A percentile compares a stretch with the other conserved stretches of the same genome.
Conservation (phyloP, 176 grass and related monocot genomes). For the Aechmea fasciata region DNA sequence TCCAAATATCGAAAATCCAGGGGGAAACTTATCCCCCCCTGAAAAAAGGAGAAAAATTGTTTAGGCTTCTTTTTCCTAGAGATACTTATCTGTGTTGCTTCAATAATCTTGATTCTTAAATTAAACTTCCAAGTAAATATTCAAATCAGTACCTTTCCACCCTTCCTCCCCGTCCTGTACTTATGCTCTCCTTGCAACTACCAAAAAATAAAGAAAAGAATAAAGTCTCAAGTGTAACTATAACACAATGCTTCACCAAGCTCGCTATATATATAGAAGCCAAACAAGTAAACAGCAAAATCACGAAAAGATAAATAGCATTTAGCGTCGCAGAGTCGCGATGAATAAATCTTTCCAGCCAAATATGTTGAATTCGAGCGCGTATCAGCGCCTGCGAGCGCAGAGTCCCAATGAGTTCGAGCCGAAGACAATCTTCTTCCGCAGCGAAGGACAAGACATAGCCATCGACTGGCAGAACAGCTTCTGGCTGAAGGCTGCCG, state of each 20-base stretch:
- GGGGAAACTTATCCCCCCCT: too few species aligned
- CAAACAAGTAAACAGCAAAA: background rate
- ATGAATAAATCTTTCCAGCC: background rate
- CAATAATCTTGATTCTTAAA: background rate
- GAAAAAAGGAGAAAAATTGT: too few species aligned
- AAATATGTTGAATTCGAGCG: background rate
- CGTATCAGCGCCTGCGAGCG: constrained; percentile 15
- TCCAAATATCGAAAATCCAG: too few species aligned
- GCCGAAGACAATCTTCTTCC: constrained; percentile 26
- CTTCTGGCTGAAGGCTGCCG: constrained; percentile 39
- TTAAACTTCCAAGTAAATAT: background rate
- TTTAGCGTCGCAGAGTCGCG: too few species aligned
- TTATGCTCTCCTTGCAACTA: background rate
- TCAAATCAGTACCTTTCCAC: background rate
- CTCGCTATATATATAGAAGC: background rate
- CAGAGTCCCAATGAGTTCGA: constrained; percentile 25
- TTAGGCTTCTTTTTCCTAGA: too few species aligned
- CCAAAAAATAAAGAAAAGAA: background rate
- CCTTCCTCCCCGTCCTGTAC: background rate
- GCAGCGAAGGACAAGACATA: background rate
- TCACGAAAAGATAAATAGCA: background rate
- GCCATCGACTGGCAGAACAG: constrained; percentile 26
- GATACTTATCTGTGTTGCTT: background rate
- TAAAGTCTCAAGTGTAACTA: background rate
- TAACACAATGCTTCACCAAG: background rate